Percentiles rank a stretch among this genome's conserved stretches.
Evolutionary conservation across 352 stramenopile species (phyloP).

Genomic region (Globisporangium iwayamae): DNA sequence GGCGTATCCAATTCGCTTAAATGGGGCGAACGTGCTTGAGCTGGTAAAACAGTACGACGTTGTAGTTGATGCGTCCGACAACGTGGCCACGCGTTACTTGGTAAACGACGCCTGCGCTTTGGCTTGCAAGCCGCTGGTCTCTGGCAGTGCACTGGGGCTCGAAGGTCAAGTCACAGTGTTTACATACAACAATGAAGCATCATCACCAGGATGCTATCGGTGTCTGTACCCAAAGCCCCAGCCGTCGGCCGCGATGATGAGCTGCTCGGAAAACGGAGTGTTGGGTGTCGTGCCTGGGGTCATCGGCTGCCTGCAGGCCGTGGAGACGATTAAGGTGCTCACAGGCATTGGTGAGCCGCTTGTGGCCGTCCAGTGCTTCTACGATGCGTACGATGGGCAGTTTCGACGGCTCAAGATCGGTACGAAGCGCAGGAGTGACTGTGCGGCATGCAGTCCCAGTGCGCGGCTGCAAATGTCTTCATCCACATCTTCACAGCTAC

Average conservation of each 20-base stretch:
- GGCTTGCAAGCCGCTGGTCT: constrained; percentile 85
- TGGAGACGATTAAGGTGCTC: constrained; percentile 93
- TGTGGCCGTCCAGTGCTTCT: constrained; percentile 64
- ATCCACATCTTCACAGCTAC: background rate
- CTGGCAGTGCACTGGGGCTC: constrained; percentile 92
- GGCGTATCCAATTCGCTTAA: constrained; percentile 51
- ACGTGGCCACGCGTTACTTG: constrained; percentile 94
- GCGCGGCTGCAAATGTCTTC: background rate
- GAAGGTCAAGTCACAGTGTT: constrained; percentile 97
- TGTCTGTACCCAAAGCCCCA: constrained; percentile 93
- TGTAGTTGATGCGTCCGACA: constrained; percentile 96
- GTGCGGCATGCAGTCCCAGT: constrained; percentile 26
- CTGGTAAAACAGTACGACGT: constrained; percentile 84
- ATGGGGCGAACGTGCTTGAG: constrained; percentile 69
- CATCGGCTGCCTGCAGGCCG: constrained; percentile 92
- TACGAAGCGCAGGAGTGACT: constrained; percentile 29
- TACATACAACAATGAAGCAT: constrained; percentile 44
- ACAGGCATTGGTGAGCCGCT: constrained; percentile 54
- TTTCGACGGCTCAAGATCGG: constrained; percentile 66
- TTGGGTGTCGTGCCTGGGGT: constrained; percentile 93
- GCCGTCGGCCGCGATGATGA: constrained; percentile 41
- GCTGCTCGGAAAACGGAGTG: constrained; percentile 95
- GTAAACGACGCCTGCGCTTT: constrained; percentile 94
- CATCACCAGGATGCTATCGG: constrained; percentile 90
- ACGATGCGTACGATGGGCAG: constrained; percentile 73